phyloP scores from a whole-genome alignment of 108 stramenopile genomes.

The Thalassiosira profunda region DNA sequence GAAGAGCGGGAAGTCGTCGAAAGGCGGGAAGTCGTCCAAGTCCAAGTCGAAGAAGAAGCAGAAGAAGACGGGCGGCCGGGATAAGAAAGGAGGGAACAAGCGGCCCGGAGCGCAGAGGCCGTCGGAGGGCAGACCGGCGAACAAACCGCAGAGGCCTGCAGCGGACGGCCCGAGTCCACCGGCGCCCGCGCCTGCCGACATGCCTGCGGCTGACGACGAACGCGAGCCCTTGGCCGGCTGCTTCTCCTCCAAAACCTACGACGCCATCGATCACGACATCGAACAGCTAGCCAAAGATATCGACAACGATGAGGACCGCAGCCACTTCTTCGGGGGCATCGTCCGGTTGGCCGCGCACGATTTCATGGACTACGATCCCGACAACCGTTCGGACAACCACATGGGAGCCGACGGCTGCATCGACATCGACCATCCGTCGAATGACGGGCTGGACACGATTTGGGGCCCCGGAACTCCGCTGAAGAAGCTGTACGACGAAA shows the following conservation, averaged over 20 bases:
- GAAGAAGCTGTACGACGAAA: slow-evolving; percentile 21
- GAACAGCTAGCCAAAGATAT: slow-evolving; percentile 22
- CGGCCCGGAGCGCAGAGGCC: too few relatives aligned
- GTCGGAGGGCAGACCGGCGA: too few relatives aligned
- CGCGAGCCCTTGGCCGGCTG: neutral
- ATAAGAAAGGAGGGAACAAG: too few relatives aligned
- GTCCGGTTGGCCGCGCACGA: slow-evolving; percentile 49
- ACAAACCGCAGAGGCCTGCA: too few relatives aligned
- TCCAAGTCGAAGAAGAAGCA: too few relatives aligned
- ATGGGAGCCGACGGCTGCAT: slow-evolving; percentile 52
- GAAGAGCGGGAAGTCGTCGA: too few relatives aligned
- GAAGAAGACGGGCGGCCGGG: too few relatives aligned
- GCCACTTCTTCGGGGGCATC: slow-evolving; percentile 49
- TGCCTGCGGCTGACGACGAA: neutral
- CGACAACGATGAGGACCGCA: slow-evolving; percentile 4
- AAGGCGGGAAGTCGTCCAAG: too few relatives aligned
- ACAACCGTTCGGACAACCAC: neutral
- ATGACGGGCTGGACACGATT: slow-evolving; percentile 39
- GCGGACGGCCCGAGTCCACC: too few relatives aligned
- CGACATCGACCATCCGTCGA: slow-evolving; percentile 29
- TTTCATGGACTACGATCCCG: slow-evolving; percentile 44
- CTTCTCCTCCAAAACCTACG: slow-evolving; percentile 16
- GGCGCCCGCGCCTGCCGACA: too few relatives aligned
- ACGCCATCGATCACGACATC: slow-evolving; percentile 37
- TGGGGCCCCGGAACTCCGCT: slow-evolving; percentile 35